Evolutionary conservation across 1,284 basidiomycete genomes (phyloP), one percentile per base, ranked within the genome.

Genomic region (Anthracocystis setariae): DNA sequence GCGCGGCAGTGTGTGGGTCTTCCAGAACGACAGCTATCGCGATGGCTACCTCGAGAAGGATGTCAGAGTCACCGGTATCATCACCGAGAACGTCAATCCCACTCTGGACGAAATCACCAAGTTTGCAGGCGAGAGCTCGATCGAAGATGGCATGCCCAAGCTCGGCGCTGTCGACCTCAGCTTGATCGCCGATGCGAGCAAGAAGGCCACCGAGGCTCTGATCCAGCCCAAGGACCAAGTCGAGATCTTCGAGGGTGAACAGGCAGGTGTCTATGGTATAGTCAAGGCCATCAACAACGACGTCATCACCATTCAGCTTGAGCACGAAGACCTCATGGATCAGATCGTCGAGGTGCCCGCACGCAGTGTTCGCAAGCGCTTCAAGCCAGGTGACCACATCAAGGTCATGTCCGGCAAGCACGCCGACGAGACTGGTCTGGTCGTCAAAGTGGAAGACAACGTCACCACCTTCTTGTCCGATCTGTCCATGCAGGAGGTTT

Each of bases 41-140:
- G 91, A 97, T 62, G 96, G 95, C 4, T 97, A 95, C 85, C 89
- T 96, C 77, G 92, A 97, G 85, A 98, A 98, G 85, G 95, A 98
- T 82, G 90, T 97, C 86, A 91, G 92, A 77, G 85, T 95, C 47
- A 89, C 87, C 40, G 89, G 89, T 0, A 85, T 98, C 44, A 88
- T 90, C 60, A 85, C 91, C 45, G 95, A 98, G 75, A 91, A 94
- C 77, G 91, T 98, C 43, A 92, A 94, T 76, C 95, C 95, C 0
- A 94, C 93, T 0, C 86, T 99, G 60, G 95, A 98, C 79, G 95
- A 99, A 84, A 93, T 98, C 82, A 92, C 93, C 0, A 89, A 89
- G 65, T 98, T 98, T 84, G 88, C 90, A 5, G 88, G 90, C 54
- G 77, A 80, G 61, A 49, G 69, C 23, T 73, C 76, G 18, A 49